Conservation (phyloP, 768 basidiomycete genomes). For the Crucibulum laeve region DNA sequence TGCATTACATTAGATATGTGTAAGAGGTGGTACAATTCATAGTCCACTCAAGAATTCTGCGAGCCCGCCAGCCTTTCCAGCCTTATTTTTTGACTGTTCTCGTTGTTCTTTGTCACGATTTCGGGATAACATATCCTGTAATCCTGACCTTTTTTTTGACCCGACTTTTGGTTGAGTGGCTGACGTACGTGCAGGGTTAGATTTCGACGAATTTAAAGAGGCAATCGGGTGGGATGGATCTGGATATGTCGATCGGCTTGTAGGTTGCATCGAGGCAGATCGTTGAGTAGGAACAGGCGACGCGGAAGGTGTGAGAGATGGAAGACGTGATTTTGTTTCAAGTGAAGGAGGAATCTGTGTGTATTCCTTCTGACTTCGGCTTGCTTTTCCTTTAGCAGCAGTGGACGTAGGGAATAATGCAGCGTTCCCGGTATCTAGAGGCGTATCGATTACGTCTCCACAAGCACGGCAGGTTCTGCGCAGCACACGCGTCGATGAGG, state of each 20-base stretch:
- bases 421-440: constrained; percentile 13
- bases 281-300: too few species aligned
- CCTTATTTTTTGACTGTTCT: constrained; percentile 24
- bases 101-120: constrained; percentile 51
- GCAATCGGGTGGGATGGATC: too few species aligned
- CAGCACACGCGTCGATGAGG: constrained; percentile 10
- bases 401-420: constrained; percentile 8
- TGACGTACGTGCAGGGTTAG: constrained; percentile 8
- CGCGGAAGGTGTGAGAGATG: too few species aligned
- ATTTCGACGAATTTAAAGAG: constrained; percentile 5
- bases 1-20: not conserved
- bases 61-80: constrained; percentile 31
- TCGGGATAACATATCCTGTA: constrained; percentile 62
- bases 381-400: not conserved
- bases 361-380: too few species aligned
- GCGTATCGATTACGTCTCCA: constrained; percentile 15
- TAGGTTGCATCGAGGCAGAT: too few species aligned
- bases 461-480: constrained; percentile 27
- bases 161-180: constrained; percentile 23
- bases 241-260: too few species aligned
- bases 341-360: too few species aligned
- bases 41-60: constrained; percentile 44
- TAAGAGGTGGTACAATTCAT: not conserved
- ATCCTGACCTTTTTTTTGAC: constrained; percentile 49
- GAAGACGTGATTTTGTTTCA: too few species aligned